A percentile compares a stretch with the other conserved stretches of the same genome.
phyloP scores from a whole-genome alignment of 352 stramenopile species.

The Blastocystis sp. region DNA sequence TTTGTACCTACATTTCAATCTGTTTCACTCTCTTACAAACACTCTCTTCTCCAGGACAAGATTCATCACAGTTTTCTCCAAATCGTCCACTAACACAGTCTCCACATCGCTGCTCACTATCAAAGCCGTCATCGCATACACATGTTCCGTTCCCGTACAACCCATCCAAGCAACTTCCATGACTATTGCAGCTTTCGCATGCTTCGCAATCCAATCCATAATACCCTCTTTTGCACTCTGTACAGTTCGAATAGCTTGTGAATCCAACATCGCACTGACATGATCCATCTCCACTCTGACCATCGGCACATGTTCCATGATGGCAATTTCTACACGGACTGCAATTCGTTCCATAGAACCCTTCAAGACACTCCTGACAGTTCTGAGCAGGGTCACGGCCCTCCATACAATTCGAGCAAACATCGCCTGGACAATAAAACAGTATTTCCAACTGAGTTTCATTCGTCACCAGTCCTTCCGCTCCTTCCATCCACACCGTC shows the following conservation, averaged over 20 bases:
- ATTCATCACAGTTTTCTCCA: background rate
- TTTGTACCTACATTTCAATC: background rate
- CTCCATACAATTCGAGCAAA: conserved; percentile 68
- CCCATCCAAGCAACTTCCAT: conserved; percentile 74
- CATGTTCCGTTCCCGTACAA: conserved; percentile 70
- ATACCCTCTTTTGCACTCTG: conserved; percentile 71
- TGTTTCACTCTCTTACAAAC: background rate
- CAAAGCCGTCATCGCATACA: conserved; percentile 77
- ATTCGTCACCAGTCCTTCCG: background rate
- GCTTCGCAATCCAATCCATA: conserved; percentile 74
- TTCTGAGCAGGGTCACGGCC: conserved; percentile 72
- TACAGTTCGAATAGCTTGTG: conserved; percentile 70
- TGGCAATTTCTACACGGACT: conserved; percentile 74
- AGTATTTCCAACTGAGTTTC: background rate
- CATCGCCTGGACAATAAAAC: background rate
- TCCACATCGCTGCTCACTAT: conserved; percentile 69
- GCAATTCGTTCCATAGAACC: conserved; percentile 73
- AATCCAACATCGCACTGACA: conserved; percentile 77
- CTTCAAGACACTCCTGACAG: conserved; percentile 76
- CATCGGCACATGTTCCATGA: conserved; percentile 74
- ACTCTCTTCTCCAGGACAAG: background rate
- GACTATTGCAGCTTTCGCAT: conserved; percentile 75
- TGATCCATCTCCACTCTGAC: conserved; percentile 71
- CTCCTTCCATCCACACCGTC: background rate
- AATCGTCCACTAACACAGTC: background rate